Base-by-base conservation (phyloP, 768 basidiomycete species). In the Panaeolus papilionaceus region DNA sequence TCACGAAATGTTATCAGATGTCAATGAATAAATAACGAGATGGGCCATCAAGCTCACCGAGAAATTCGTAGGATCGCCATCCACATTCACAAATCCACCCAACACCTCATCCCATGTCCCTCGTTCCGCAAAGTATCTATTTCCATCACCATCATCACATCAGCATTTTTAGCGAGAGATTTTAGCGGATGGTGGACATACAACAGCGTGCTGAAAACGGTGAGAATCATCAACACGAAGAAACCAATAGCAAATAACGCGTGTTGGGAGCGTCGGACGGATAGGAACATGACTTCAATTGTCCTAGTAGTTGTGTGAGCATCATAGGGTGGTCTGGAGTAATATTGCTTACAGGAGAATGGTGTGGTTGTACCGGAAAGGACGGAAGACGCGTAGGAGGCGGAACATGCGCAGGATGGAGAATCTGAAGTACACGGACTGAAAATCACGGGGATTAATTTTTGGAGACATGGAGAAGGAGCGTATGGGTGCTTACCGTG, bases 201-300 rank as follows among this genome's bases (percentile, higher is more conserved):
- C 89, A 96, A 74, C 14, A 96, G 81, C 0, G 95, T 96, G 69
- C 94, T 94, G 76, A 95, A 96, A 7, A 96, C 88, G 1, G 94
- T 88, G 45, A 97, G 82, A 1, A 94, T 88, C 89, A 95, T 95
- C 64, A 90, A 79, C 14, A 95, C 90, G 80, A 95, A 95, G 78
- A 95, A 95, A 8, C 87, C 86, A 26, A 95, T 87, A 0, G 94
- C 94, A 6, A 94, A 84, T 4, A 96, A 82, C 0, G 95, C 95
- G 71, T 96, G 93, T 70, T 94, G 91, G 0, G 93, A 95, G 68
- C 94, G 84, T 62, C 92, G 86, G 40, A 96, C 90, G 38, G 94
- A 90, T 38, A 97, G 85, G 75, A 92, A 95, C 95, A 97, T 98
- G 72, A 94, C 93, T 81, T 95, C 92, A 62, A 94, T 94, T 0